A percentile compares a stretch with the other conserved stretches of the same genome.
phyloP scores from a whole-genome alignment of 1,284 basidiomycete species.

The Ustilago bromivora region DNA sequence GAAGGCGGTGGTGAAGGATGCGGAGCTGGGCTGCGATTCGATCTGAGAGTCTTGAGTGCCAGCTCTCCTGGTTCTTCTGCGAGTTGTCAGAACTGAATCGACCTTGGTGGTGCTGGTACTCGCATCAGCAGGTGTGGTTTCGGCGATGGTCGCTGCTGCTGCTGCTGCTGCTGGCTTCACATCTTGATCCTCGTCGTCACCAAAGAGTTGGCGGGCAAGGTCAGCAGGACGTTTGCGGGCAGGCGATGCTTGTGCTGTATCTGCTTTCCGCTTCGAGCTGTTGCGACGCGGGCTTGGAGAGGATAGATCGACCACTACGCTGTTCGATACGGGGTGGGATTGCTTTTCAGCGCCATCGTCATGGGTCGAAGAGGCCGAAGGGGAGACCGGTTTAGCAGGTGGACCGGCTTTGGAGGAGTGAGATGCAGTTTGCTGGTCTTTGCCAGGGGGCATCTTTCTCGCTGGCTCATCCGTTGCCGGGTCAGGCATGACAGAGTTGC shows the following conservation, averaged over 20 bases:
- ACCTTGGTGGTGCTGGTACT: neutral
- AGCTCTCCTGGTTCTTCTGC: conserved; percentile 33
- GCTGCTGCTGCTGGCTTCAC: conserved; percentile 4
- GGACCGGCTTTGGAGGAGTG: neutral
- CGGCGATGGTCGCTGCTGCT: neutral
- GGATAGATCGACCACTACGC: neutral
- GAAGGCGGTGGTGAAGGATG: conserved; percentile 29
- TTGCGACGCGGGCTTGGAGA: neutral
- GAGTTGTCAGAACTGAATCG: conserved; percentile 7
- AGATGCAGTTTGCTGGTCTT: conserved; percentile 12
- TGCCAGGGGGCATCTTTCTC: conserved; percentile 22
- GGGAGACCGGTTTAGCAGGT: neutral
- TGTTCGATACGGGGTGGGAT: neutral
- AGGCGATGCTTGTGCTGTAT: conserved; percentile 9
- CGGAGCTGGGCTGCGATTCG: conserved; percentile 29
- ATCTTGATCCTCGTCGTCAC: conserved; percentile 17
- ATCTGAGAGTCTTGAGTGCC: conserved; percentile 20
- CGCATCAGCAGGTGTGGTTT: neutral
- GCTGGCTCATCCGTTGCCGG: conserved; percentile 11
- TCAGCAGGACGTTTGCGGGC: conserved; percentile 10
- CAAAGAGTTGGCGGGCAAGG: conserved; percentile 27
- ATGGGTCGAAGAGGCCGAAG: neutral
- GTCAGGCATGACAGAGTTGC: conserved; percentile 12
- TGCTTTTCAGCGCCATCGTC: neutral
- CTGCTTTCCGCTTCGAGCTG: conserved; percentile 6